Evolutionary conservation across 768 basidiomycete species (phyloP).

Genomic region (Strobilomyces confusus): DNA sequence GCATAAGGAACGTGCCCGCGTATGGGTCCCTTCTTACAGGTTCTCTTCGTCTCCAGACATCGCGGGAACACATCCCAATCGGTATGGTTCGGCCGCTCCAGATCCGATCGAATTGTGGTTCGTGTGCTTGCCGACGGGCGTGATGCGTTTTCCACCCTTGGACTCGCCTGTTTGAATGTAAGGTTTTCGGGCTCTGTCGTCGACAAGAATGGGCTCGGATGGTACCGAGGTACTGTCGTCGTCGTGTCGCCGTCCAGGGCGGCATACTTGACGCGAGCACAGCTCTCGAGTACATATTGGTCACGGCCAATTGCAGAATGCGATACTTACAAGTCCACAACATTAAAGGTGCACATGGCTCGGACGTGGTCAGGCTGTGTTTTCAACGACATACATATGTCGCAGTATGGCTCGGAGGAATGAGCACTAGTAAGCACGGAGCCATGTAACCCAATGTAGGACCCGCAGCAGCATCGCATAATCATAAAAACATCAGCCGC

Average conservation of each 20-base stretch:
- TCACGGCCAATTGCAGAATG: no score
- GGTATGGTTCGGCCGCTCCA: neutral
- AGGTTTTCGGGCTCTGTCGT: neutral
- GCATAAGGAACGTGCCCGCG: no score
- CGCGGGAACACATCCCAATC: conserved; percentile 1
- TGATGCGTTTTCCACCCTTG: neutral
- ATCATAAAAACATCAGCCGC: neutral
- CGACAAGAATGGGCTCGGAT: neutral
- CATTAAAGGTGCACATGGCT: no score
- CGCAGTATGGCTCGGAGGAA: neutral
- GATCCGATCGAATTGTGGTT: conserved; percentile 8
- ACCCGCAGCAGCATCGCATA: neutral
- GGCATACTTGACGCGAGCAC: neutral
- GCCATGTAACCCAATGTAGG: neutral
- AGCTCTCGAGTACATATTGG: no score
- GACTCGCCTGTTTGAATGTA: neutral
- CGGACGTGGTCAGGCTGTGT: neutral
- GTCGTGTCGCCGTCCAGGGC: neutral
- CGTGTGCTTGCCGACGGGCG: neutral
- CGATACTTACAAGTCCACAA: no score
- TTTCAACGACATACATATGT: neutral
- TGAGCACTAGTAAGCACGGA: no score
- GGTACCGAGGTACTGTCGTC: neutral
- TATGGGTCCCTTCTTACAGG: neutral
- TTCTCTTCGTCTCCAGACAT: neutral